Percentiles rank a stretch among this genome's conserved stretches.
Evolutionary conservation across 805 yeast genomes (phyloP).

Genomic region (Candida vaughaniae): DNA sequence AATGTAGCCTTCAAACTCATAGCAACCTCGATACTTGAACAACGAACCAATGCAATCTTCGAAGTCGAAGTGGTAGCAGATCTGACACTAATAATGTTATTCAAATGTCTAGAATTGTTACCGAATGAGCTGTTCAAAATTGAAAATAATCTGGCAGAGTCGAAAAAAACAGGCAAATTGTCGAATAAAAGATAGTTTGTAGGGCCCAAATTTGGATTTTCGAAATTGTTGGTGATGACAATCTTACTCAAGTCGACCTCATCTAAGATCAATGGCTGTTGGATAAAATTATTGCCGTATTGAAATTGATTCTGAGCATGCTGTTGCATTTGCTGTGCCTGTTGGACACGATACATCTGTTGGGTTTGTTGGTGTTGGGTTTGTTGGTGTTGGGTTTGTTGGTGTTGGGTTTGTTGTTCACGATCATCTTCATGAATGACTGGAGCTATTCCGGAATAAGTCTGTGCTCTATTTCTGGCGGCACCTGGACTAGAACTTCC

Average conservation of each 20-base stretch:
- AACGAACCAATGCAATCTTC: constrained; percentile 58
- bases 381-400: constrained; percentile 13
- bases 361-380: not conserved
- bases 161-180: constrained; percentile 74
- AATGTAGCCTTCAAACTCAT: constrained; percentile 73
- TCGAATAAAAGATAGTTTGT: constrained; percentile 76
- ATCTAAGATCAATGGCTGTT: constrained; percentile 41
- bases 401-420: constrained; percentile 11
- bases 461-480: constrained; percentile 41
- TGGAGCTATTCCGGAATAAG: constrained; percentile 34
- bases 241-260: constrained; percentile 59
- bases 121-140: constrained; percentile 22
- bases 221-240: constrained; percentile 67
- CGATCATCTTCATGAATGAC: constrained; percentile 6
- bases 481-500: constrained; percentile 11
- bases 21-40: constrained; percentile 69
- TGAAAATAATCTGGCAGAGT: constrained; percentile 39
- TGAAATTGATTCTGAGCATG: constrained; percentile 12
- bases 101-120: constrained; percentile 13
- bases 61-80: constrained; percentile 18
- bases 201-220: constrained; percentile 70
- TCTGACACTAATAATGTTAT: constrained; percentile 19
- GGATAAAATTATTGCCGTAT: constrained; percentile 1
- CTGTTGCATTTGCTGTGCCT: constrained; percentile 8
- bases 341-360: constrained; percentile 15